A percentile compares a stretch with the other conserved stretches of the same genome.
These are phyloP conservation scores for Stereum hirsutum DNA, from an alignment of 1,284 basidiomycete genomes.

Conservation along the genomic window DNA sequence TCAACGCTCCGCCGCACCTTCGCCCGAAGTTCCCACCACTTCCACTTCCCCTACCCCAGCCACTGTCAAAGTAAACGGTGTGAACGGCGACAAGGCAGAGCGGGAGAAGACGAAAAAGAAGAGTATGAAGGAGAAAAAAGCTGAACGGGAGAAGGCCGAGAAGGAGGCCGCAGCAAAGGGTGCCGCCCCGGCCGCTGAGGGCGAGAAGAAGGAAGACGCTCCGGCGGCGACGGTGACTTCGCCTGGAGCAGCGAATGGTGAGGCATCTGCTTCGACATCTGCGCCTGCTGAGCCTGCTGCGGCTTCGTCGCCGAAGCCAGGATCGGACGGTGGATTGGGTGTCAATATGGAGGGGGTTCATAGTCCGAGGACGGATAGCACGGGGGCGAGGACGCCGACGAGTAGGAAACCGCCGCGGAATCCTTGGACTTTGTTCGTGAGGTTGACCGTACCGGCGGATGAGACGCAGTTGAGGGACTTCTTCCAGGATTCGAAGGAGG, in stretches of 20 bases:
- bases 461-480: constrained; percentile 71
- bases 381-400: constrained; percentile 60
- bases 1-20: constrained; percentile 15
- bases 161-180: constrained; percentile 8
- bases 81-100: constrained; percentile 44
- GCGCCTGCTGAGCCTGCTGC: constrained; percentile 16
- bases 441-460: constrained; percentile 45
- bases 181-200: too few species aligned
- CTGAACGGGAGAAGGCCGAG: constrained; percentile 35
- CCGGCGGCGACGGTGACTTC: neutral
- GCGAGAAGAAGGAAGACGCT: constrained; percentile 15
- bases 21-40: constrained; percentile 24
- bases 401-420: constrained; percentile 53
- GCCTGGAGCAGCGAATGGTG: neutral
- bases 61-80: constrained; percentile 31
- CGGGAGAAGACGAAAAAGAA: constrained; percentile 51
- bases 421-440: constrained; percentile 82
- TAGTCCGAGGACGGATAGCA: constrained; percentile 46
- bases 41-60: constrained; percentile 21
- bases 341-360: constrained; percentile 32
- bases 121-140: constrained; percentile 38
- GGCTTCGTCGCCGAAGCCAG: constrained; percentile 21
- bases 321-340: constrained; percentile 23
- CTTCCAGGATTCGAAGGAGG: constrained; percentile 59
- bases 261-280: constrained; percentile 12